These are phyloP conservation scores for Chenopodium album DNA, from an alignment of 148 eudicot genomes.

Conservation along the genomic window DNA sequence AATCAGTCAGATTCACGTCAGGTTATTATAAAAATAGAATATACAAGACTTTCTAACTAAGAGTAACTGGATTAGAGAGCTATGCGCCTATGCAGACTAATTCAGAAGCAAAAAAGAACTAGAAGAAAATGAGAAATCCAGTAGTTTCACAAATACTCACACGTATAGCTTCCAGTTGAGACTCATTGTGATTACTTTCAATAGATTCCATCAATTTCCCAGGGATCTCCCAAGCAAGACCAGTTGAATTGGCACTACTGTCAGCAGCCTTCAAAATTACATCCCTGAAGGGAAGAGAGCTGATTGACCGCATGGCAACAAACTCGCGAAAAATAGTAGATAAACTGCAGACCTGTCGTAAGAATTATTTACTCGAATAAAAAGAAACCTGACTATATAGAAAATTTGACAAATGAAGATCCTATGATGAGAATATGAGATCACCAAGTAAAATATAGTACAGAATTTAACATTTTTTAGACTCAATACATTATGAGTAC, in stretches of 20 bases:
- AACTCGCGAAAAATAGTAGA: conserved; percentile 92
- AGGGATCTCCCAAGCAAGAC: conserved; percentile 76
- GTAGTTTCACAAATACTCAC: conserved; percentile 46
- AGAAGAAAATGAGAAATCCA: not conserved
- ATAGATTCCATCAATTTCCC: conserved; percentile 65
- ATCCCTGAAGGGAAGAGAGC: conserved; percentile 76
- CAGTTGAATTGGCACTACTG: conserved; percentile 40
- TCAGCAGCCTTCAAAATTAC: conserved; percentile 75
- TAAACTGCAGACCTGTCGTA: conserved; percentile 77
- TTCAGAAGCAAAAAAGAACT: not conserved
- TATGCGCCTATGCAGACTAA: not conserved
- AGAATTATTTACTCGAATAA: not conserved
- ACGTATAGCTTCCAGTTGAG: conserved; percentile 81
- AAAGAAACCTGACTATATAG: not conserved
- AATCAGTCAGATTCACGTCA: conserved; percentile 12
- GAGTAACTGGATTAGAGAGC: not conserved
- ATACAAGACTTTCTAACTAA: not conserved
- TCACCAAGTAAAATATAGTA: not conserved
- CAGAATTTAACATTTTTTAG: not conserved
- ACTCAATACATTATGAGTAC: not conserved
- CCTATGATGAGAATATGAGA: not conserved
- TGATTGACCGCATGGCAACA: conserved; percentile 80
- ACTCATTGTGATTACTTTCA: conserved; percentile 78
- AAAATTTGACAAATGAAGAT: not conserved
- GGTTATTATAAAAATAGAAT: not conserved